These are phyloP conservation scores for Arthrobotrys musiformis DNA, from an alignment of 2,329 filamentous ascomycete species.

Conservation along the genomic window DNA sequence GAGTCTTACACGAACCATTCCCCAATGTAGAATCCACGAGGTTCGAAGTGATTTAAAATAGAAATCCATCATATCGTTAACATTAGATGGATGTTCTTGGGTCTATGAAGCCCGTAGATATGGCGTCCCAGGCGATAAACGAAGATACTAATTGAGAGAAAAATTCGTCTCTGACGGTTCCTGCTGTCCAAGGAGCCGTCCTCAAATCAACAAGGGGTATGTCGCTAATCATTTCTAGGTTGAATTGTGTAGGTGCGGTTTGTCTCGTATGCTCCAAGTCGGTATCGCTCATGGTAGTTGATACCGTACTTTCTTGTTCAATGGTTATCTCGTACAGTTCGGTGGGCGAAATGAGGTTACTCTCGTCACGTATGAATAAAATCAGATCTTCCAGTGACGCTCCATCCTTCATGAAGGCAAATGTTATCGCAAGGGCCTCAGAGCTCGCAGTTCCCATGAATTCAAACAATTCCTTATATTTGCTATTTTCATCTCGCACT, in stretches of 20 bases:
- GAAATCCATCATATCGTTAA: not conserved
- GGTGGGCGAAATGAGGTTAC: not conserved
- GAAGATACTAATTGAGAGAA: slow-evolving; percentile 9
- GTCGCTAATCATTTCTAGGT: not conserved
- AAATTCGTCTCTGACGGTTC: not conserved
- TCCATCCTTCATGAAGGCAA: not conserved
- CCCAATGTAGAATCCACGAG: not conserved
- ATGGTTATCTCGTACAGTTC: not conserved
- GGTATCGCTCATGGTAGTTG: not conserved
- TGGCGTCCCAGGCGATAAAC: not conserved
- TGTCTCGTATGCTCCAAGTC: not conserved
- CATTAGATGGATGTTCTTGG: not conserved
- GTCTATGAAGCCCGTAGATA: not conserved
- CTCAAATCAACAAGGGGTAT: not conserved
- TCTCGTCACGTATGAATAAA: not conserved
- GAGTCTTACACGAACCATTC: not conserved
- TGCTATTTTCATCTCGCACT: not conserved
- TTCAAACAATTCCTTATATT: not conserved
- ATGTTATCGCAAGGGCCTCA: not conserved
- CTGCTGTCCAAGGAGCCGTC: slow-evolving; percentile 7
- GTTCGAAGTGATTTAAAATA: not conserved
- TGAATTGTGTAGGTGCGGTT: not conserved
- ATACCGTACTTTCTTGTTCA: not conserved
- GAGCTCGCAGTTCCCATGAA: not conserved
- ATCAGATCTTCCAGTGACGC: not conserved